These are phyloP conservation scores for Blastomyces parvus DNA, from an alignment of 2,329 filamentous ascomycete species.

Conservation along the genomic window DNA sequence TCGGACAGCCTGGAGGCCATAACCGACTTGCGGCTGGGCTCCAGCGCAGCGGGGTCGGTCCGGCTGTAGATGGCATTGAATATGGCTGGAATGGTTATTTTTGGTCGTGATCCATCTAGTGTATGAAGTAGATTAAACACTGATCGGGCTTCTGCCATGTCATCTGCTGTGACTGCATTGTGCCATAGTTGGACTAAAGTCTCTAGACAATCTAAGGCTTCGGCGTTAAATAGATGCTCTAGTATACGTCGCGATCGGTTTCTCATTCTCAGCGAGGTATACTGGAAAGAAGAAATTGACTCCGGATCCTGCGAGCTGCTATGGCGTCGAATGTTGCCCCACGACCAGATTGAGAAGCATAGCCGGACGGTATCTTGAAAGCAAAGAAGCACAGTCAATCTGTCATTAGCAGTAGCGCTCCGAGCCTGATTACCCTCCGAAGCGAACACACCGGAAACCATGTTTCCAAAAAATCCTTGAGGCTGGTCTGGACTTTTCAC, in stretches of 20 bases:
- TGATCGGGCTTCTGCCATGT: constrained; percentile 47
- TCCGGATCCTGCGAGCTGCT: constrained; percentile 48
- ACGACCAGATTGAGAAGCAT: constrained; percentile 91
- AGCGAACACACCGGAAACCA: constrained; percentile 84
- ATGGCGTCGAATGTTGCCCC: constrained; percentile 54
- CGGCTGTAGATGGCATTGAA: constrained; percentile 96
- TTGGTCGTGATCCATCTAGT: constrained; percentile 80
- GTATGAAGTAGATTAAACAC: constrained; percentile 84
- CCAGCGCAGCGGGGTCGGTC: constrained; percentile 72
- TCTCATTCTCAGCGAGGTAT: constrained; percentile 82
- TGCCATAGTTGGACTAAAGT: constrained; percentile 81
- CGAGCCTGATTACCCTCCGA: constrained; percentile 67
- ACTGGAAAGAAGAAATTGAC: constrained; percentile 73
- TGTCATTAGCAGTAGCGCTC: constrained; percentile 80
- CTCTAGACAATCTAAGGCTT: constrained; percentile 87
- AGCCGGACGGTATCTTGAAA: constrained; percentile 93
- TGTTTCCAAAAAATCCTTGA: constrained; percentile 85
- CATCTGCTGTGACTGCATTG: constrained; percentile 39
- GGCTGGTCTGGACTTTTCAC: constrained; percentile 72
- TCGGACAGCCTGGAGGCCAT: constrained; percentile 78
- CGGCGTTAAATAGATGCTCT: constrained; percentile 85
- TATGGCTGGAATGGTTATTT: constrained; percentile 82
- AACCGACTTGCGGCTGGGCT: constrained; percentile 72
- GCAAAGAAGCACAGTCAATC: constrained; percentile 85
- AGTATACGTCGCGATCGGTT: constrained; percentile 80